These are phyloP conservation scores for Trichoderma erinaceum DNA, from an alignment of 495 filamentous ascomycete genomes.

Conservation along the genomic window DNA sequence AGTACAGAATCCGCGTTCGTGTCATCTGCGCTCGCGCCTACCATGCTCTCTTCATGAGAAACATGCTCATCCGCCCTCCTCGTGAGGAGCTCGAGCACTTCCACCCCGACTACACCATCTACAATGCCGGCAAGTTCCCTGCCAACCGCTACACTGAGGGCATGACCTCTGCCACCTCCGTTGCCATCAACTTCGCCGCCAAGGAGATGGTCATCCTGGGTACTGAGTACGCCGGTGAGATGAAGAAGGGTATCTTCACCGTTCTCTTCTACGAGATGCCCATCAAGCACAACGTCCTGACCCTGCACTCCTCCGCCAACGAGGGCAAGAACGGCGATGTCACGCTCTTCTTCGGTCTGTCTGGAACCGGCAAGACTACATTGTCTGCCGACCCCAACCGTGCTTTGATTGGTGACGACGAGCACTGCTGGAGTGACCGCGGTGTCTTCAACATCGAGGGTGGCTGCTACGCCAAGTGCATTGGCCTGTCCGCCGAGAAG, in stretches of 20 bases:
- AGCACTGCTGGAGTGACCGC: constrained; percentile 97
- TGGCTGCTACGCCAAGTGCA: constrained; percentile 98
- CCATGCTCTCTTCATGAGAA: constrained; percentile 99
- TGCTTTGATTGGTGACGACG: constrained; percentile 93
- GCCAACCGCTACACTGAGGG: constrained; percentile 97
- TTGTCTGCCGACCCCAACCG: constrained; percentile 96
- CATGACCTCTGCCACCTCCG: constrained; percentile 85
- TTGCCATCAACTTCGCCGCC: constrained; percentile 74
- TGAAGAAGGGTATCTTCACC: constrained; percentile 99
- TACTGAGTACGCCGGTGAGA: constrained; percentile 98
- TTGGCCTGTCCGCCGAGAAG: constrained; percentile 96
- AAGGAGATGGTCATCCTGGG: constrained; percentile 94
- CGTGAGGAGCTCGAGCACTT: constrained; percentile 90
- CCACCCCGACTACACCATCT: constrained; percentile 98
- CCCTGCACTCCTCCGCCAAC: constrained; percentile 96
- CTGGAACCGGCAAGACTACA: constrained; percentile 97
- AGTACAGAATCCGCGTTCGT: constrained; percentile 94
- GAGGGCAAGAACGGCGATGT: constrained; percentile 86
- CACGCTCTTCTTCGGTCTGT: constrained; percentile 98
- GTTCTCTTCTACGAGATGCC: constrained; percentile 99
- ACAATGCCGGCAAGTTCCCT: constrained; percentile 97
- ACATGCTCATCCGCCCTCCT: constrained; percentile 96
- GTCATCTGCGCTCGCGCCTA: constrained; percentile 98
- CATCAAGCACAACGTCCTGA: constrained; percentile 97
- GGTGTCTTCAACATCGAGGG: constrained; percentile 99